Conservation (phyloP, 768 basidiomycete species). For the Mycena polygramma region DNA sequence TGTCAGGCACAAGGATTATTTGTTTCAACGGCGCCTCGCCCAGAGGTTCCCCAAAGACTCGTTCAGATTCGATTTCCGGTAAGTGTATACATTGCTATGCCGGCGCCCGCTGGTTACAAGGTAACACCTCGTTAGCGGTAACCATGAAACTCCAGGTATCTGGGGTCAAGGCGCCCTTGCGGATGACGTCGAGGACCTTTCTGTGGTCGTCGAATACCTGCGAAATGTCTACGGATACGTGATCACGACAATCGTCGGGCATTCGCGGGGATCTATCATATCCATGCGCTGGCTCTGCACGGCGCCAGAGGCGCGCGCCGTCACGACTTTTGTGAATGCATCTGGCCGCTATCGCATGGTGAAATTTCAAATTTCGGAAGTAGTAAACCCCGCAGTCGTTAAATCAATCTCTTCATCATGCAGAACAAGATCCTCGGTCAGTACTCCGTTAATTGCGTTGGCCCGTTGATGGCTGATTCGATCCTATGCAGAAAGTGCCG, state of each 20-base stretch:
- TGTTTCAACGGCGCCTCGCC: slow-evolving; percentile 83
- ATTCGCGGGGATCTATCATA: slow-evolving; percentile 83
- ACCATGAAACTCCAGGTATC: slow-evolving; percentile 79
- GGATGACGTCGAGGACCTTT: slow-evolving; percentile 76
- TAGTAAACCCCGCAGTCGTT: slow-evolving; percentile 11
- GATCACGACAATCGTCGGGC: slow-evolving; percentile 79
- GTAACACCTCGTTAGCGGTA: slow-evolving; percentile 63
- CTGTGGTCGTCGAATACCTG: slow-evolving; percentile 74
- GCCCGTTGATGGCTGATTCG: slow-evolving; percentile 26
- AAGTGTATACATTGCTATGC: slow-evolving; percentile 38
- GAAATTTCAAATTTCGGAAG: slow-evolving; percentile 1
- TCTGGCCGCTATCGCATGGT: slow-evolving; percentile 85
- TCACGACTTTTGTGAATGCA: slow-evolving; percentile 77
- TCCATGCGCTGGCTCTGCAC: slow-evolving; percentile 78
- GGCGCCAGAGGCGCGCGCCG: slow-evolving; percentile 66
- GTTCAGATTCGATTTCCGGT: slow-evolving; percentile 92
- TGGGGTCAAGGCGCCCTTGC: slow-evolving; percentile 72
- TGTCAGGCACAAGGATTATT: slow-evolving; percentile 85
- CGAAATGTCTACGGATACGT: slow-evolving; percentile 72
- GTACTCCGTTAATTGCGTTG: slow-evolving; percentile 26
- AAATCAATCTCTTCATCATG: slow-evolving; percentile 24
- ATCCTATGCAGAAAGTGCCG: slow-evolving; percentile 45
- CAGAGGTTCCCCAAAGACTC: slow-evolving; percentile 77
- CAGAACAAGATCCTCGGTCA: slow-evolving; percentile 61
- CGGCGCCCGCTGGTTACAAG: neutral